A percentile compares a stretch with the other conserved stretches of the same genome.
Evolutionary conservation across 768 basidiomycete species (phyloP).

Genomic region (Serendipita sp.): DNA sequence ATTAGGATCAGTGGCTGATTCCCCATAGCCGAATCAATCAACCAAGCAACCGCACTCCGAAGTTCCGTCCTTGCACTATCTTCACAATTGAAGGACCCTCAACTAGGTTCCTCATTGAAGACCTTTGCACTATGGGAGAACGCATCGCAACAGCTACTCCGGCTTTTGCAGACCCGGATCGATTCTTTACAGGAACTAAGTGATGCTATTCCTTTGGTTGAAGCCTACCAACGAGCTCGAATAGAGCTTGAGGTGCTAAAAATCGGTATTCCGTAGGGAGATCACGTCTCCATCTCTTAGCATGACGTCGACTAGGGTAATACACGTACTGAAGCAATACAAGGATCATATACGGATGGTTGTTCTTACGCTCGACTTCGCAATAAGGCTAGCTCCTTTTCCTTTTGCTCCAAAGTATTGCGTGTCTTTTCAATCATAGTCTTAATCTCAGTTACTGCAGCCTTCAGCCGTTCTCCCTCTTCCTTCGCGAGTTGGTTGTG

Average conservation of each 20-base stretch:
- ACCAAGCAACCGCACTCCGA: background rate
- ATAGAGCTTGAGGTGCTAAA: background rate
- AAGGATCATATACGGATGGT: background rate
- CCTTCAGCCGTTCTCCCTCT: constrained; percentile 64
- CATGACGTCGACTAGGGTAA: no score
- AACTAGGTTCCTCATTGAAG: background rate
- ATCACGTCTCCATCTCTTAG: no score
- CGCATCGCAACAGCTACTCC: background rate
- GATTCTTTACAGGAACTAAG: background rate
- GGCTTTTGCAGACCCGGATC: background rate
- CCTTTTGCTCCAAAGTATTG: constrained; percentile 51
- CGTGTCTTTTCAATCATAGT: constrained; percentile 66
- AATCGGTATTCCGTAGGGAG: background rate
- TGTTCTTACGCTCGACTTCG: background rate
- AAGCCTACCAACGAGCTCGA: background rate
- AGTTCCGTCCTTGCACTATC: background rate
- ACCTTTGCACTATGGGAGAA: background rate
- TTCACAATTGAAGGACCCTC: background rate
- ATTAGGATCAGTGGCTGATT: background rate
- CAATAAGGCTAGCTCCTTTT: constrained; percentile 45
- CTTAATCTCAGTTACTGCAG: constrained; percentile 50
- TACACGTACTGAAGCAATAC: background rate
- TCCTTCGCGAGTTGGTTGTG: constrained; percentile 70
- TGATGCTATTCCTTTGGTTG: background rate
- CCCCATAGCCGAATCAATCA: background rate